Evolutionary conservation across 1,284 basidiomycete genomes (phyloP).

Genomic region (Schizophyllum commune): DNA sequence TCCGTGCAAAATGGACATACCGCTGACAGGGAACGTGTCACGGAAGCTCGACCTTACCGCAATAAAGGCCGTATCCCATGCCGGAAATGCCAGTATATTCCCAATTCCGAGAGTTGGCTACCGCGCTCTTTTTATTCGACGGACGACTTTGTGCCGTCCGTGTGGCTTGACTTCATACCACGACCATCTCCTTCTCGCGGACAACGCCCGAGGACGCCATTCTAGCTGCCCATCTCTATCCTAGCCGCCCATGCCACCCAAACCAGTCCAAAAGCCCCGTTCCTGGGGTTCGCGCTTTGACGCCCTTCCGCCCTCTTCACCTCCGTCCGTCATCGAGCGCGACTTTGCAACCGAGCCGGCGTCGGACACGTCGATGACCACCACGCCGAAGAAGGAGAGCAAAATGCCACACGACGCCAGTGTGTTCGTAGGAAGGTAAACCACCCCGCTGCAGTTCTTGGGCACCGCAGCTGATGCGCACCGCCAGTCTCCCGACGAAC

Average conservation of each 20-base stretch:
- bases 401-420: conserved; percentile 64
- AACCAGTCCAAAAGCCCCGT: conserved; percentile 22
- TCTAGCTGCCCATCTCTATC: conserved; percentile 9
- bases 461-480: background rate
- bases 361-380: conserved; percentile 11
- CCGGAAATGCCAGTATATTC: background rate
- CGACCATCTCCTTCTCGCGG: conserved; percentile 15
- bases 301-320: conserved; percentile 29
- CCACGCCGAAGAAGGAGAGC: conserved; percentile 27
- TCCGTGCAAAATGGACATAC: background rate
- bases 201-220: background rate
- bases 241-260: conserved; percentile 31
- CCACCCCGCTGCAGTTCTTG: conserved; percentile 3
- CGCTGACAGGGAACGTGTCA: background rate
- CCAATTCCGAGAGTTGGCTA: background rate
- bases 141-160: conserved; percentile 1
- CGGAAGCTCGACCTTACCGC: background rate
- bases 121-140: background rate
- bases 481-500: conserved; percentile 57
- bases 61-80: background rate
- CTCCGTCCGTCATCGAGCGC: conserved; percentile 20
- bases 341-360: conserved; percentile 19
- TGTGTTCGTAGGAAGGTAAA: conserved; percentile 73
- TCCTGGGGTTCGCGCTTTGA: conserved; percentile 71
- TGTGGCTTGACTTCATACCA: conserved; percentile 10